Conservation (phyloP, 108 stramenopile species). For the Skeletonema grethae region DNA sequence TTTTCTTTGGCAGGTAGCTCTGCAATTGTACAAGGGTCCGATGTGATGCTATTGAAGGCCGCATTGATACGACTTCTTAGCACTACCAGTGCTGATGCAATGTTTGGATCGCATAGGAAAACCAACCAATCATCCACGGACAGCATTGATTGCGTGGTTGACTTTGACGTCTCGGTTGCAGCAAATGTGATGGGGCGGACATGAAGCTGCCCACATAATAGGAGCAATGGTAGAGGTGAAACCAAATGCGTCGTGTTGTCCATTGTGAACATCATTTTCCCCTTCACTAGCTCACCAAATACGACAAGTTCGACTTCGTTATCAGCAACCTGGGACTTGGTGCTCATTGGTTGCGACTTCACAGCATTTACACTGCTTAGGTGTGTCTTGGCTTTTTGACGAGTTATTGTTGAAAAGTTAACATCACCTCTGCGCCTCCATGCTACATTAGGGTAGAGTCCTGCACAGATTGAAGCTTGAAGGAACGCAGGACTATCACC, state of each 20-base stretch:
- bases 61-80: slow-evolving; percentile 63
- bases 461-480: slow-evolving; percentile 69
- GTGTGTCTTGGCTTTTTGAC: slow-evolving; percentile 77
- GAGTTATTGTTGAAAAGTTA: slow-evolving; percentile 74
- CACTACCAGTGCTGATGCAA: slow-evolving; percentile 53
- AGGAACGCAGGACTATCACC: slow-evolving; percentile 54
- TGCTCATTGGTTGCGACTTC: slow-evolving; percentile 61
- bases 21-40: slow-evolving; percentile 46
- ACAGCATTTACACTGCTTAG: slow-evolving; percentile 70
- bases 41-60: slow-evolving; percentile 55
- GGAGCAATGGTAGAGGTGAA: slow-evolving; percentile 63
- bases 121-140: slow-evolving; percentile 75
- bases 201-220: slow-evolving; percentile 67
- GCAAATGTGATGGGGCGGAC: slow-evolving; percentile 39
- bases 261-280: slow-evolving; percentile 60
- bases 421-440: slow-evolving; percentile 60
- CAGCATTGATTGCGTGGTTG: slow-evolving; percentile 41
- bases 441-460: slow-evolving; percentile 78
- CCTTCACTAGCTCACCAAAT: slow-evolving; percentile 73
- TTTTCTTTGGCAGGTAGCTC: slow-evolving; percentile 25
- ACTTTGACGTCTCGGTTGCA: slow-evolving; percentile 10
- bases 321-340: slow-evolving; percentile 59
- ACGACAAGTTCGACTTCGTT: slow-evolving; percentile 69
- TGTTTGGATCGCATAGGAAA: slow-evolving; percentile 53
- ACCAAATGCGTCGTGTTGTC: slow-evolving; percentile 68